A percentile compares a stretch with the other conserved stretches of the same genome.
Conservation (phyloP, 2,329 filamentous ascomycete species). For the Pyrenophora seminiperda region DNA sequence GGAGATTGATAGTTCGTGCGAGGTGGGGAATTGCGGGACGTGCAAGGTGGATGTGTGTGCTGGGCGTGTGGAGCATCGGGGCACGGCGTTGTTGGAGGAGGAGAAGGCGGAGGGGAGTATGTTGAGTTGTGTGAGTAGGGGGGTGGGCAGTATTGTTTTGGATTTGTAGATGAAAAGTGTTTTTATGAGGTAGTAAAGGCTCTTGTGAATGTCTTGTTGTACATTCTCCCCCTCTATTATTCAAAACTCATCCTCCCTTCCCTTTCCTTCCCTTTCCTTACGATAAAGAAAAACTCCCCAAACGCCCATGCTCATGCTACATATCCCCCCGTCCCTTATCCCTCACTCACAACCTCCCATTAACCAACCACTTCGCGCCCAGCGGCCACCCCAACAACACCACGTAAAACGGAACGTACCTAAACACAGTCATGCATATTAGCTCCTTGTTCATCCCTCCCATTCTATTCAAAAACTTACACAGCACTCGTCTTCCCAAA, state of each 20-base stretch:
- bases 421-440: too few species aligned
- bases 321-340: neutral
- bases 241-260: too few species aligned
- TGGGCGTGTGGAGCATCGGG: conserved; percentile 50
- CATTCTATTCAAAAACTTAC: conserved; percentile 27
- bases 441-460: too few species aligned
- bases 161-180: conserved; percentile 41
- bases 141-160: conserved; percentile 41
- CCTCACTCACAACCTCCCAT: conserved; percentile 10
- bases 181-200: too few species aligned
- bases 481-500: conserved; percentile 30
- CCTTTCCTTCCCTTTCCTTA: too few species aligned
- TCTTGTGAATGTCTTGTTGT: too few species aligned
- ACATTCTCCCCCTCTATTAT: too few species aligned
- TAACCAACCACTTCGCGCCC: conserved; percentile 32
- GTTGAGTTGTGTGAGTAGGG: conserved; percentile 48
- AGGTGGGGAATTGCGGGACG: conserved; percentile 53
- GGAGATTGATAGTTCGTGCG: conserved; percentile 52
- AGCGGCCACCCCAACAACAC: conserved; percentile 44
- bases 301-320: neutral
- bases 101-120: conserved; percentile 46
- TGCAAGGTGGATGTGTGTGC: conserved; percentile 49
- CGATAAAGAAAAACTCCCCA: neutral
- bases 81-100: conserved; percentile 44
- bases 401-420: conserved; percentile 37